Percentiles rank a stretch among this genome's conserved stretches.
These are phyloP conservation scores for Aspergillus sclerotioniger DNA, from an alignment of 495 filamentous ascomycete genomes.

Conservation along the genomic window DNA sequence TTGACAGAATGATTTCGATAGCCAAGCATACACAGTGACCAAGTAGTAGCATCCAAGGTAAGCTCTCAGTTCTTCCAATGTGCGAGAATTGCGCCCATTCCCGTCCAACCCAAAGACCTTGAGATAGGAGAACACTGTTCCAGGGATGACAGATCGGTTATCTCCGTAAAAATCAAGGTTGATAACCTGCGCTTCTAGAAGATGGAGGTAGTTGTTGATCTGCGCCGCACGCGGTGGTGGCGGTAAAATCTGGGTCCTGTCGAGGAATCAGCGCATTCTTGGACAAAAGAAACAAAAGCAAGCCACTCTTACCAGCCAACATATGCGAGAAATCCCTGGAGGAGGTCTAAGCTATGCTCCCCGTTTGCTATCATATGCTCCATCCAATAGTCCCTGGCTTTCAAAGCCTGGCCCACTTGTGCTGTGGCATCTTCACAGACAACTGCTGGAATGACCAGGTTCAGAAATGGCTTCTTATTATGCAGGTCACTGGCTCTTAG, in stretches of 20 bases:
- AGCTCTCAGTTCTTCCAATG: neutral
- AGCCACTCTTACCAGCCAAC: neutral
- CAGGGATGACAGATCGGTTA: neutral
- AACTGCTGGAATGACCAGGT: neutral
- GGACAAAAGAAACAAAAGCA: neutral
- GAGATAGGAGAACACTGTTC: neutral
- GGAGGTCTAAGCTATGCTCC: neutral
- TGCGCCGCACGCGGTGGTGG: neutral
- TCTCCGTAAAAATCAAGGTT: neutral
- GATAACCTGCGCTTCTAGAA: neutral
- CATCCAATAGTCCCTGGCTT: neutral
- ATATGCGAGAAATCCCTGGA: neutral
- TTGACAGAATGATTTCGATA: neutral
- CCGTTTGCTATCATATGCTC: neutral
- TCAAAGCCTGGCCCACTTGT: neutral
- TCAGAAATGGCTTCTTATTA: neutral
- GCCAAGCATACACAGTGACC: neutral
- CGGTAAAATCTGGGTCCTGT: neutral
- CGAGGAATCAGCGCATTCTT: neutral
- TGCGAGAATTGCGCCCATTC: neutral
- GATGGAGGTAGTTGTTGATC: neutral
- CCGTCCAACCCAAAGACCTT: neutral
- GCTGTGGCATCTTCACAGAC: neutral
- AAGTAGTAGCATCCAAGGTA: conserved; percentile 4
- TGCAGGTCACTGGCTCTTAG: neutral